Evolutionary conservation across 306 rosid genomes (phyloP).

Genomic region (Cajanus cajan): DNA sequence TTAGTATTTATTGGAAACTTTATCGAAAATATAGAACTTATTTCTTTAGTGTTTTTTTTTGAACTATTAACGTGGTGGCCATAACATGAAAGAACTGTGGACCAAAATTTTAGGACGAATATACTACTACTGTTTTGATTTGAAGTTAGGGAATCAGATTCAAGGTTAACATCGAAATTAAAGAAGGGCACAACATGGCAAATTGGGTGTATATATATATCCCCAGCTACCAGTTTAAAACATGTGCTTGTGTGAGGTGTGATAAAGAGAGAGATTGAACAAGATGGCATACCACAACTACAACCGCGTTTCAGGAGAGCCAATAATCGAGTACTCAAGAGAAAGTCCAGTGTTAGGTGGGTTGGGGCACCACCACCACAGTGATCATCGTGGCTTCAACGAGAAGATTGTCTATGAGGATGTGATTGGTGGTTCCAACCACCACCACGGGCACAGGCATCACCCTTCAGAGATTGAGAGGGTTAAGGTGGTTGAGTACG

Average conservation of each 20-base stretch:
- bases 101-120: not conserved
- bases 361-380: not conserved
- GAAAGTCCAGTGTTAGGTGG: not conserved
- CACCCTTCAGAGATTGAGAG: conserved; percentile 29
- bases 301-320: conserved; percentile 24
- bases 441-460: not conserved
- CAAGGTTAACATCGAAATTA: not conserved
- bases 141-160: conserved; percentile 38
- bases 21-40: too few relatives aligned
- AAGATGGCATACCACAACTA: conserved; percentile 28
- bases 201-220: not conserved
- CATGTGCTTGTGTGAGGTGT: not conserved
- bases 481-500: conserved; percentile 41
- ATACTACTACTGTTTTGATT: not conserved
- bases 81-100: not conserved
- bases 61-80: not conserved
- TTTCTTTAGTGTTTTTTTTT: too few relatives aligned
- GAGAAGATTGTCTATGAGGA: conserved; percentile 28
- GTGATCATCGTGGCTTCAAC: conserved; percentile 15
- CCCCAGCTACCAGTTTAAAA: not conserved
- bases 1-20: too few relatives aligned
- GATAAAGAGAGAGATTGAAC: too few relatives aligned
- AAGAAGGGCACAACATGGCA: not conserved
- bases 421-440: not conserved
- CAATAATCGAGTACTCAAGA: not conserved